Evolutionary conservation across 257 asterid species (phyloP).

Genomic region (Prunella vulgaris): DNA sequence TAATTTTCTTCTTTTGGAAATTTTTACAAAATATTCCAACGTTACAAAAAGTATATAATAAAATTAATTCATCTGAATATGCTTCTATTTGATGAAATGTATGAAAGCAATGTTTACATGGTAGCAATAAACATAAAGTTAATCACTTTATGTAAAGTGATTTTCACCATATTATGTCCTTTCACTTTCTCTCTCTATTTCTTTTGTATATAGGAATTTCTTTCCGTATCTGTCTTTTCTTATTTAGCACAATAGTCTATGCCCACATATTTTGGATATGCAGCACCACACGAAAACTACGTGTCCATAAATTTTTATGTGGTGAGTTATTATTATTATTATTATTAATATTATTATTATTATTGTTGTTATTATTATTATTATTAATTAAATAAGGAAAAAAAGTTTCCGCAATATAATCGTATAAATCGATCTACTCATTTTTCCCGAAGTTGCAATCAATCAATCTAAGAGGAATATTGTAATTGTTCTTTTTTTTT

Average conservation of each 20-base stretch:
- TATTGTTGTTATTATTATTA: background rate
- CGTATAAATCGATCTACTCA: background rate
- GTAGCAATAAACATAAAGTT: conserved; percentile 36
- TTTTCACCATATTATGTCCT: conserved; percentile 33
- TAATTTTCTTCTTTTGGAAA: too few species aligned
- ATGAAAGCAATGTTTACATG: conserved; percentile 24
- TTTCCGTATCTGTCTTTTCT: conserved; percentile 44
- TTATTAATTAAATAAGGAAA: background rate
- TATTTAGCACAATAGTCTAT: conserved; percentile 17
- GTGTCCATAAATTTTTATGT: conserved; percentile 16
- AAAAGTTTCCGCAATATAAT: too few species aligned
- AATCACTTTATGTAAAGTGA: conserved; percentile 63
- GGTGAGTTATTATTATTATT: conserved; percentile 1
- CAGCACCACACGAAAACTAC: conserved; percentile 18
- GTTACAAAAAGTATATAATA: too few species aligned
- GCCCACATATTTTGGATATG: conserved; percentile 28
- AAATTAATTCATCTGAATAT: background rate
- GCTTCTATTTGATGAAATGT: conserved; percentile 48
- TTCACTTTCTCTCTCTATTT: conserved; percentile 23
- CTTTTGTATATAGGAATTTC: conserved; percentile 49
- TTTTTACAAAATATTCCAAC: too few species aligned
- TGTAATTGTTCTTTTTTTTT: too few species aligned
- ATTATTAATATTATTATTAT: background rate
- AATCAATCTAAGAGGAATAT: background rate
- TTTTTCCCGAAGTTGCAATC: background rate